phyloP scores from a whole-genome alignment of 176 grass and related monocot genomes.

The Otatea glauca region DNA sequence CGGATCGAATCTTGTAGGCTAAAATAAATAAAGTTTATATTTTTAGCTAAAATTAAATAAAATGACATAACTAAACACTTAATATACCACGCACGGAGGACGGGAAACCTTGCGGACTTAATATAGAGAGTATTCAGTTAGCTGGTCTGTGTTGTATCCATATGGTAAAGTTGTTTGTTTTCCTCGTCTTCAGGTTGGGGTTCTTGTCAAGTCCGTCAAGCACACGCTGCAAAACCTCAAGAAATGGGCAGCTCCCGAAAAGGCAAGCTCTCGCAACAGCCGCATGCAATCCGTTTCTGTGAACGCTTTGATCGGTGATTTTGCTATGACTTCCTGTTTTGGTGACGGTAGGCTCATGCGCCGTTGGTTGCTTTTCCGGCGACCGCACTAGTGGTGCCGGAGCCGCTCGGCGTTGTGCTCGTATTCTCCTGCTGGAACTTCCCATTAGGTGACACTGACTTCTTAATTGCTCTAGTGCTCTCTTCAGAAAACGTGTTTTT shows the following conservation, averaged over 20 bases:
- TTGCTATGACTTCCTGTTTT: background rate
- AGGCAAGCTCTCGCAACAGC: slow-evolving; percentile 38
- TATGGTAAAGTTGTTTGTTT: background rate
- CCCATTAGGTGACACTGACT: slow-evolving; percentile 52
- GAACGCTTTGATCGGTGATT: background rate
- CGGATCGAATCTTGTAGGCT: too few species aligned
- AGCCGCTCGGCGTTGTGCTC: slow-evolving; percentile 84
- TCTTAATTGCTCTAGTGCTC: background rate
- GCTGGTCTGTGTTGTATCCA: too few species aligned
- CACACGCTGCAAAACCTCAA: slow-evolving; percentile 57
- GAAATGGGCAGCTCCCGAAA: slow-evolving; percentile 69
- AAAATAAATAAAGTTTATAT: too few species aligned
- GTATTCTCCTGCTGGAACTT: slow-evolving; percentile 86
- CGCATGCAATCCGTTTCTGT: background rate
- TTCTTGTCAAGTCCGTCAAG: slow-evolving; percentile 56
- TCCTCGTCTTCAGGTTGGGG: slow-evolving; percentile 49
- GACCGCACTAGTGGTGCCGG: slow-evolving; percentile 58
- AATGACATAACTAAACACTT: too few species aligned
- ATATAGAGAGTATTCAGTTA: too few species aligned
- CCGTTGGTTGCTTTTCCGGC: slow-evolving; percentile 71
- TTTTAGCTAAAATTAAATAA: too few species aligned
- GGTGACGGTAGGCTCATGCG: slow-evolving; percentile 39
- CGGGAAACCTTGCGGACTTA: too few species aligned
- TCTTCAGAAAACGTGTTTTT: background rate
- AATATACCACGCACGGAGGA: too few species aligned